A percentile compares a stretch with the other conserved stretches of the same genome.
These are phyloP conservation scores for Trichosanthes truncata DNA, from an alignment of 306 rosid species.

Conservation along the genomic window DNA sequence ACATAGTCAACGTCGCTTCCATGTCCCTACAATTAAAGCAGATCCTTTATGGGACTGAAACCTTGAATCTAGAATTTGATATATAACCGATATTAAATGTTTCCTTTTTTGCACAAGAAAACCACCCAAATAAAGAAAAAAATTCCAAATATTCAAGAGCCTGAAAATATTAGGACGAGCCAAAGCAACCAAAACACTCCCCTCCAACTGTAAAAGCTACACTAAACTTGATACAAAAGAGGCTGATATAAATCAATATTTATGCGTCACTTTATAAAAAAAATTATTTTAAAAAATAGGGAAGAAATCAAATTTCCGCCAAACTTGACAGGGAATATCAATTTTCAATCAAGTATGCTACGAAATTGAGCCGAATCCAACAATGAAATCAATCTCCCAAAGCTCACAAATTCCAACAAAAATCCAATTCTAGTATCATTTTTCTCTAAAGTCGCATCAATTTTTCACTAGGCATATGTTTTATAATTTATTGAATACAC, in stretches of 20 bases:
- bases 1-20: constrained; percentile 81
- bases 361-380: not conserved
- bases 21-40: constrained; percentile 51
- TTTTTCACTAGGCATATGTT: not conserved
- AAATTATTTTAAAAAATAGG: no score
- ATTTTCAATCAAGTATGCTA: not conserved
- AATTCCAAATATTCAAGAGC: no score
- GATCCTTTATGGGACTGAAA: not conserved
- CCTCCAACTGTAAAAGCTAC: no score
- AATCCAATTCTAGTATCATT: not conserved
- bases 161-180: no score
- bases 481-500: no score
- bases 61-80: not conserved
- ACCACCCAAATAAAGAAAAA: not conserved
- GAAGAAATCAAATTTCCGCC: not conserved
- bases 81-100: not conserved
- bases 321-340: not conserved
- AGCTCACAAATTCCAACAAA: not conserved
- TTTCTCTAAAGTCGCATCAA: not conserved
- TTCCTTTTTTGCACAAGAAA: not conserved
- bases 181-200: no score
- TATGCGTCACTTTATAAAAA: no score
- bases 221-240: no score
- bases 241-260: no score
- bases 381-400: not conserved